Base-by-base conservation (phyloP, 108 stramenopile genomes). In the Pseudonitzschia multiseries region DNA sequence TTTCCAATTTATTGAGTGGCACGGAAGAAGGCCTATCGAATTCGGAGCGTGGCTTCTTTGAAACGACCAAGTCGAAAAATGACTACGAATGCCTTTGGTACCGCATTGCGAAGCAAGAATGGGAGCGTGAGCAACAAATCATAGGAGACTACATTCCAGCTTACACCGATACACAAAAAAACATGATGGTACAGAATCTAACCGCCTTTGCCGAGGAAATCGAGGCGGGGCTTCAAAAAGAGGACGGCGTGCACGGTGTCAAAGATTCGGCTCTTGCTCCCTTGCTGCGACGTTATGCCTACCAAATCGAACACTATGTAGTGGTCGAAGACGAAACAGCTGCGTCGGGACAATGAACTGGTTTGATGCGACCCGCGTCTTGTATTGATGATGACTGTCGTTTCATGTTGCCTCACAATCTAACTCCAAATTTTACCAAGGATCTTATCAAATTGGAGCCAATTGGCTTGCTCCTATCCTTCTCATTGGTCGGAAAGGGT, bases 1-100 rank as follows among this genome's bases (percentile, higher is more conserved):
- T 88, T 36, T 60, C 78, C 40, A 21, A 73, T 12, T 46, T 83
- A 18, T 61, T 86, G 31, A 26, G 67, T 33, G 33, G 69, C 43
- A 72, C 80, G 26, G 87, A 84, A n/a, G 14, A 14, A 10, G 18
- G 8, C 46, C 22, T 36, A 6, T 8, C 61, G 29, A 62, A 31
- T 8, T 36, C 36, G 36, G n/a, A 48, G 46, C 46, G 1, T 33
- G 61, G 29, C 2, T 62, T 40, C 29, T 85, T 83, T 62, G 75
- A 81, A 52, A 79, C 83, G 8, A 60, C 79, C 26, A 68, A 81
- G 18, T 43, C 70, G 6, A 40, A 74, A 51, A 67, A 70, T 40
- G 64, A 76, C 43, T 43, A 84, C 20, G 77, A 79, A 57, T 89
- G 86, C 61, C 77, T 85, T 48, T 89, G 84, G 86, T 74, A 66